A percentile compares a stretch with the other conserved stretches of the same genome.
Conservation (phyloP, 2,329 filamentous ascomycete genomes). For the Parastagonospora nodorum region DNA sequence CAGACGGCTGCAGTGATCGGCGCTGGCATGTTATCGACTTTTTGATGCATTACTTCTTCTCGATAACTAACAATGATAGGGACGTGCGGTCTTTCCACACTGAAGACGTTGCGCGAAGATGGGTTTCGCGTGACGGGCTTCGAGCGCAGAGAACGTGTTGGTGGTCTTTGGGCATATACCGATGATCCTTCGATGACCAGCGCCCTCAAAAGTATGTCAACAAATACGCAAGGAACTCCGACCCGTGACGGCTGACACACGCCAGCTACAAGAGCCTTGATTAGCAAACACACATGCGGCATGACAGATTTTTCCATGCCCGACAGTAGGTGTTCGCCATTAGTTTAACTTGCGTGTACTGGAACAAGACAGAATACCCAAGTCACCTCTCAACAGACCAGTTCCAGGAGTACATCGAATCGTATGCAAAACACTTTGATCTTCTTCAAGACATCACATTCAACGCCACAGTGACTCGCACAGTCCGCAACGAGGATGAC, state of each 20-base stretch:
- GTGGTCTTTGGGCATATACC: constrained; percentile 53
- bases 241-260: neutral
- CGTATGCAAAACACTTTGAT: constrained; percentile 50
- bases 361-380: constrained; percentile 8
- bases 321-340: constrained; percentile 38
- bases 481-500: constrained; percentile 31
- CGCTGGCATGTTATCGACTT: constrained; percentile 6
- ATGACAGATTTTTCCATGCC: constrained; percentile 53
- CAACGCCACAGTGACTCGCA: constrained; percentile 36
- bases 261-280: constrained; percentile 11
- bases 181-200: constrained; percentile 30
- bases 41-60: neutral
- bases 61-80: neutral
- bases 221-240: constrained; percentile 7
- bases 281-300: constrained; percentile 48
- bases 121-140: constrained; percentile 51
- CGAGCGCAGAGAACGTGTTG: constrained; percentile 48
- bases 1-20: constrained; percentile 14
- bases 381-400: constrained; percentile 26
- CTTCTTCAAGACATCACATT: constrained; percentile 44
- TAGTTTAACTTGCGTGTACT: neutral
- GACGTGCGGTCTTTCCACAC: constrained; percentile 16
- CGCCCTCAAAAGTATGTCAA: constrained; percentile 35
- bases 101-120: constrained; percentile 51
- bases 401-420: constrained; percentile 49